These are phyloP conservation scores for Cutaneotrichosporon cyanovorans DNA, from an alignment of 1,284 basidiomycete species.

Conservation along the genomic window DNA sequence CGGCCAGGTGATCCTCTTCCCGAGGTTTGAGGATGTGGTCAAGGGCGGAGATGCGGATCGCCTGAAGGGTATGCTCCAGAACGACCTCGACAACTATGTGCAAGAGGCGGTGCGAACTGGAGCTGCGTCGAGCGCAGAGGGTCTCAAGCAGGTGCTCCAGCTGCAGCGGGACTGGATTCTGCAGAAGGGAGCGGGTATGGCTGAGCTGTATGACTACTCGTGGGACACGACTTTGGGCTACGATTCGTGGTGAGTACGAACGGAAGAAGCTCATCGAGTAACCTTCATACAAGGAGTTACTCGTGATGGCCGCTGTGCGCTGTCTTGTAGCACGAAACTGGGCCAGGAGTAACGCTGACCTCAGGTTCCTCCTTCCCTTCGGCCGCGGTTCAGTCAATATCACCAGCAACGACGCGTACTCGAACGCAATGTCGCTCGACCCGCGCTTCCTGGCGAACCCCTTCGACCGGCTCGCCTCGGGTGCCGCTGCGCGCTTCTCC, in stretches of 20 bases:
- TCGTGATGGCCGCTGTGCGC: not conserved
- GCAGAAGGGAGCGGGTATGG: conserved; percentile 30
- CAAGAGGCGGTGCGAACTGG: conserved; percentile 34
- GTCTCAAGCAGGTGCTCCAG: conserved; percentile 27
- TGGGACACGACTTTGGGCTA: conserved; percentile 14
- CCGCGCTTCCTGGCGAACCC: conserved; percentile 43
- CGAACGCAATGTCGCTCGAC: conserved; percentile 26
- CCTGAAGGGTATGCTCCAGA: conserved; percentile 20
- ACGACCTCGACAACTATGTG: conserved; percentile 34
- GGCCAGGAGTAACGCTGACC: conserved; percentile 44
- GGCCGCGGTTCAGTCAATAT: conserved; percentile 39
- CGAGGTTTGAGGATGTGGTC: conserved; percentile 34
- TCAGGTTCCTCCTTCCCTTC: conserved; percentile 43
- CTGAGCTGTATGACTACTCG: conserved; percentile 36
- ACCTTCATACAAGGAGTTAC: too few species aligned
- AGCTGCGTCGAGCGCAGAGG: conserved; percentile 26
- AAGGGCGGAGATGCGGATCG: conserved; percentile 17
- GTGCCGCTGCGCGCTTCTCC: conserved; percentile 18
- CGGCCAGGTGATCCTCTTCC: conserved; percentile 25
- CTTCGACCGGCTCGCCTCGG: conserved; percentile 26
- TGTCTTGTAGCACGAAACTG: conserved; percentile 13
- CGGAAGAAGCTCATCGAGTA: too few species aligned
- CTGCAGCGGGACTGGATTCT: conserved; percentile 42
- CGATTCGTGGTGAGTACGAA: not conserved
- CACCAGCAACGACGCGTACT: conserved; percentile 30